These are phyloP conservation scores for Xylaria sp. DNA, from an alignment of 2,329 filamentous ascomycete species.

Conservation along the genomic window DNA sequence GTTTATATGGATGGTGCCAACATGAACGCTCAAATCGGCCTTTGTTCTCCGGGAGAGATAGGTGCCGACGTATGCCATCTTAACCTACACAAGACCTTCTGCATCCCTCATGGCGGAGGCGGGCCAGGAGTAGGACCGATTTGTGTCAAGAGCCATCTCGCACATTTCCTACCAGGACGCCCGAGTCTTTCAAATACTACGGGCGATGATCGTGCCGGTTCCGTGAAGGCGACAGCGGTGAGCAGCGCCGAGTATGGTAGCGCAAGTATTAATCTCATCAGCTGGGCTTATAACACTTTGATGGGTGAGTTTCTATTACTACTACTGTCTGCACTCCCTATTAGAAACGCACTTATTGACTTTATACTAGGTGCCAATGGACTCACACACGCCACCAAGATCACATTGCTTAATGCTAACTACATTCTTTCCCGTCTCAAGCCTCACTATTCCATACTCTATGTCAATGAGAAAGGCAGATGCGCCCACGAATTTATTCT, in stretches of 20 bases:
- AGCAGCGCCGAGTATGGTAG: slow-evolving; percentile 88
- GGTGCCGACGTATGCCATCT: slow-evolving; percentile 97
- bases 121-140: slow-evolving; percentile 95
- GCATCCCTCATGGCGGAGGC: slow-evolving; percentile 94
- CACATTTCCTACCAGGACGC: slow-evolving; percentile 77
- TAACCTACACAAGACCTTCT: slow-evolving; percentile 99
- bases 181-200: slow-evolving; percentile 18
- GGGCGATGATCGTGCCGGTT: neutral
- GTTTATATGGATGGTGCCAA: slow-evolving; percentile 99
- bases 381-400: slow-evolving; percentile 88
- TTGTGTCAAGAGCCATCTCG: slow-evolving; percentile 85
- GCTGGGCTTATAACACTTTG: slow-evolving; percentile 93
- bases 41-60: slow-evolving; percentile 94
- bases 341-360: slow-evolving; percentile 29
- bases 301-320: slow-evolving; percentile 71
- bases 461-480: slow-evolving; percentile 87
- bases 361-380: slow-evolving; percentile 67
- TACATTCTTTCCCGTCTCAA: slow-evolving; percentile 91
- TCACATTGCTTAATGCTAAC: slow-evolving; percentile 95
- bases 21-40: slow-evolving; percentile 97
- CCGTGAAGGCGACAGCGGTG: slow-evolving; percentile 66
- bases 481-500: slow-evolving; percentile 99
- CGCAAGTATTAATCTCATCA: slow-evolving; percentile 92
- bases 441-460: slow-evolving; percentile 89
- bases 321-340: neutral